These are phyloP conservation scores for Venturia carpophila DNA, from an alignment of 2,329 filamentous ascomycete genomes.

Conservation along the genomic window DNA sequence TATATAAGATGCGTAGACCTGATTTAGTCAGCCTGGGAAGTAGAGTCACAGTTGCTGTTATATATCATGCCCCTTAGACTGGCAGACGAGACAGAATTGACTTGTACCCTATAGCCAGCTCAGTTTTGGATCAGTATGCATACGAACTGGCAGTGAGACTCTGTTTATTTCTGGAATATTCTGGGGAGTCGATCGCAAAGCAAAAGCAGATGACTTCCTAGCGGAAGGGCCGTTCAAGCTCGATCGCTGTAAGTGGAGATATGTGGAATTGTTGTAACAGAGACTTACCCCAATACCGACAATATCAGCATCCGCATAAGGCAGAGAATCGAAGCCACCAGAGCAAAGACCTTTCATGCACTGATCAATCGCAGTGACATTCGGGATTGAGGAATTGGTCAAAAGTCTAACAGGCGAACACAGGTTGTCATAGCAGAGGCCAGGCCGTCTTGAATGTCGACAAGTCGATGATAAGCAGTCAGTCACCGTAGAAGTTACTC, in stretches of 20 bases:
- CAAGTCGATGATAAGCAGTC: conserved; percentile 22
- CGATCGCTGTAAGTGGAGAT: too few relatives aligned
- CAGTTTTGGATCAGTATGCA: neutral
- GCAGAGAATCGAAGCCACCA: neutral
- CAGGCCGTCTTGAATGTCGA: conserved; percentile 28
- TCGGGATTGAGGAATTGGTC: neutral
- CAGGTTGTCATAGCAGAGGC: conserved; percentile 19
- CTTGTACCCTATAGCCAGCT: too few relatives aligned
- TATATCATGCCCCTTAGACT: too few relatives aligned
- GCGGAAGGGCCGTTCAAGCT: neutral
- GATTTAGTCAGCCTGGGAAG: neutral
- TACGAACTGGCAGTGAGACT: neutral
- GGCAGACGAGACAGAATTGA: too few relatives aligned
- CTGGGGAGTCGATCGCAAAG: too few relatives aligned
- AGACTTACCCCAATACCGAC: neutral
- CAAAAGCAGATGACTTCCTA: neutral
- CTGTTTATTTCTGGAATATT: neutral
- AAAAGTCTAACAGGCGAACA: conserved; percentile 9
- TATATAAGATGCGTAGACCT: conserved; percentile 25
- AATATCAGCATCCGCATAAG: neutral
- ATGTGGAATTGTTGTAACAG: too few relatives aligned
- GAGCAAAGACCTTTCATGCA: neutral
- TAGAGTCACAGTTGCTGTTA: neutral
- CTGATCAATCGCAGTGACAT: neutral
- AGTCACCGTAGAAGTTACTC: conserved; percentile 4